Evolutionary conservation across 768 basidiomycete species (phyloP).

Genomic region (Kwoniella bestiolae): DNA sequence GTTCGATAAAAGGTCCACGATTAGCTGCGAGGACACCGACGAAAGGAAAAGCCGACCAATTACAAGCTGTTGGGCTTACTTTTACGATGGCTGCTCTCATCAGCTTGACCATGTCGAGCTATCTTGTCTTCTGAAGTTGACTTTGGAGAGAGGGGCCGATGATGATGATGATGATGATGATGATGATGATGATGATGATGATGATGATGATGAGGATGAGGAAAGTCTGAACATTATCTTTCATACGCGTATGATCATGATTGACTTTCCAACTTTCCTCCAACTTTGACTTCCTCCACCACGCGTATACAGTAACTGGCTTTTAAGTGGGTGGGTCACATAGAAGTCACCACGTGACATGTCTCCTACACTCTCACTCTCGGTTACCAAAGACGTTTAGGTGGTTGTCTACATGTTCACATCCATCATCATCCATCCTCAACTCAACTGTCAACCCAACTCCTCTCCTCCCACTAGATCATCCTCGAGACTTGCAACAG

Average conservation of each 20-base stretch:
- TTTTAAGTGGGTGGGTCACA: background rate
- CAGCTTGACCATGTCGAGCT: conserved; percentile 39
- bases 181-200: background rate
- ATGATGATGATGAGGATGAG: background rate
- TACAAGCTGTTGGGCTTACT: conserved; percentile 39
- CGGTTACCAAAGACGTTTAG: too few species aligned
- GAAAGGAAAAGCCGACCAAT: background rate
- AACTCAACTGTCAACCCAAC: too few species aligned
- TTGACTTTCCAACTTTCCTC: background rate
- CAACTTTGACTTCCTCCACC: conserved; percentile 12
- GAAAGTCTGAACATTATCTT: conserved; percentile 14
- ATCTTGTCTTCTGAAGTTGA: background rate
- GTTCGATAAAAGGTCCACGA: too few species aligned
- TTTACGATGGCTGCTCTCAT: conserved; percentile 52
- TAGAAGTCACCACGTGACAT: background rate
- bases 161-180: background rate
- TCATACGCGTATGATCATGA: conserved; percentile 7
- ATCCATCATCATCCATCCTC: too few species aligned
- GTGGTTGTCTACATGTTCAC: too few species aligned
- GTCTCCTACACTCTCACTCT: background rate
- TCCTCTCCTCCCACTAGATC: too few species aligned
- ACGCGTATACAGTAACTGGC: conserved; percentile 4
- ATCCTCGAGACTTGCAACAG: too few species aligned
- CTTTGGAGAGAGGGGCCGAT: background rate
- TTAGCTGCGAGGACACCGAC: too few species aligned